Base-by-base conservation (phyloP, 2,329 filamentous ascomycete genomes). In the Cladorrhinum sp. region DNA sequence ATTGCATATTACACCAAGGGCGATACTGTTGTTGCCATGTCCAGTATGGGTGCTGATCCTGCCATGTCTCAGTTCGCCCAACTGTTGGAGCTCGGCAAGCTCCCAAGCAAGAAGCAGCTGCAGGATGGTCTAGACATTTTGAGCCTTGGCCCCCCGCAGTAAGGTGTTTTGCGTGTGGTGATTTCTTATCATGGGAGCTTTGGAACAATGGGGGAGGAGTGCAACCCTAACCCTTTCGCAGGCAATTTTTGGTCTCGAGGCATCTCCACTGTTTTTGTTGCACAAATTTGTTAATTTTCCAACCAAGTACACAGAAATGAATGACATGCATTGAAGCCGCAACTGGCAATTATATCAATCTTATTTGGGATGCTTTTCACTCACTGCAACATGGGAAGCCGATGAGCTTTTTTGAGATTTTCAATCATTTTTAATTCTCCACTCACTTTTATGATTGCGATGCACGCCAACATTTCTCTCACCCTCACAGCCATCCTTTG, bases 31-130 rank as follows among this genome's bases (percentile, higher is more conserved):
- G 90, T 97, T 12, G 95, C 95, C 0, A 90, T 97, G 68, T 92
- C 92, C 0, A 93, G 85, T 61, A 97, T 97, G 92, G 88, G 89
- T 65, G 87, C 86, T 77, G 95, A 99, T 73, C 95, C 95, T 0
- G 84, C 90, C 59, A 92, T 96, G 89, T 77, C 78, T 1, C 91
- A 97, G 77, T 83, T 83, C 55, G 89, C 90, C 1, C 91, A 96
- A 79, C 77, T 98, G 76, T 96, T 98, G 91, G 82, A 88, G 62
- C 79, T 85, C 65, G 85, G 85, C 38, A 90, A 86, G 75, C 96
- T 98, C 92, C 88, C 90, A 1, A 81, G 78, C 57, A 97, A 96
- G 85, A 85, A 78, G 64, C 84, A 96, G 71, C 76, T 98, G 52
- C 75, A 88, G 71, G 81, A 80, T 55, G 90, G 89, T 0, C 65